Evolutionary conservation across 164 flowering plant genomes (phyloP), one percentile per base, ranked within the genome.

Genomic region (Piper betle): DNA sequence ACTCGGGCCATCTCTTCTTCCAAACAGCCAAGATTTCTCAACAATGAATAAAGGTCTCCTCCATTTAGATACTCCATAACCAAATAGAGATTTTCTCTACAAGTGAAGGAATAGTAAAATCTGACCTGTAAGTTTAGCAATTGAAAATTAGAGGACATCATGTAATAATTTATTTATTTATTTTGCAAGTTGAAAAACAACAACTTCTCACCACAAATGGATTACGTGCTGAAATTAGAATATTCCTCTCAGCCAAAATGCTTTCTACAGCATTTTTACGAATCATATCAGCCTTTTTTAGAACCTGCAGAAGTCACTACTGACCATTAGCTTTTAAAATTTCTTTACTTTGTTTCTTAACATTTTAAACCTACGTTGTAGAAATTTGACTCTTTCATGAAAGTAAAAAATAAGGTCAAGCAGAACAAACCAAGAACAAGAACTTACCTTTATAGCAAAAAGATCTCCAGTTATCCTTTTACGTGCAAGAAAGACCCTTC

Each of bases 31-130:
- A 94, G 71, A 74, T 78, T 91, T 80, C 79, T 85, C 72, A 91
- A 68, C 55, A 94, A 61, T 46, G 99, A 94, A 71, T 77, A 94
- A 53, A 94, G 96, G 72, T 94, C 99, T 67, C 99, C 97, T 61
- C 99, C 99, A 80, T 91, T 94, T 61, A 88, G 66, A 69, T 88
- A 94, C 74, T 94, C 99, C 99, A 94, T 94, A 13, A 94, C 99
- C 62, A 94, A 70, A 77, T 94, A 94, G 63, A 94, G 97, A 70
- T 94, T 94, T 69, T 94, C 99, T 73, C 88, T 83, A 77, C 97
- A 91, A 57, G 99, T 94, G 84, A 94, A 94, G 64, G 99, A 94
- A 77, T 91, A 94, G 81, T 82, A 94, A 80, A 94, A 94, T 13
- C 97, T 85, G 68, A 94, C 99, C 99, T 94, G 95, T 69, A 68